Evolutionary conservation across 1,139 yeast species (phyloP), one percentile per base, ranked within the genome.

Genomic region (Saccharomyces hybrid): DNA sequence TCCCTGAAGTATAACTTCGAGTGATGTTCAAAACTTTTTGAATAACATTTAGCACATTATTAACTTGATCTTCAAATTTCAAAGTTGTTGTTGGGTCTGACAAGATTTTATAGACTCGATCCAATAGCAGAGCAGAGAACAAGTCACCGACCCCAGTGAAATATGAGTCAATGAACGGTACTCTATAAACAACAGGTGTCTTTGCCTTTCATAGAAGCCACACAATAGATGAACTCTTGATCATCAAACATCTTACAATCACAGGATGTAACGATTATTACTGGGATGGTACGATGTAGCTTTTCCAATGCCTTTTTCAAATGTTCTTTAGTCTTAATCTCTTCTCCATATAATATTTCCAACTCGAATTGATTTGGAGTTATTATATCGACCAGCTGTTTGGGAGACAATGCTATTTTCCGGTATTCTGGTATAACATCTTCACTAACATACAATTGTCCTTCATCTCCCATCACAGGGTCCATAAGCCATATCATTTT

Each of bases 381-480:
- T 5, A 84, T 75, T 16, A 84, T 70, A 64, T 82, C 84, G 8
- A 84, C 80, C 1, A 70, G 58, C 1, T 75, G 73, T 11, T 38
- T 42, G 3, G 49, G 47, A 14, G 72, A 68, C 5, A 64, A 55
- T 8, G 83, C 68, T 1, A 82, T 66, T 16, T 71, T 61, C 54
- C 75, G 73, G 64, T 85, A 85, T 28, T 77, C 75, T 0, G 78
- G 76, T 0, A 84, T 75, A 41, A 86, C 83, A 42, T 78, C 73
- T 54, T 77, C 73, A 57, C 77, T 79, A 4, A 86, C 90, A 60
- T 86, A 86, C 24, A 84, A 62, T 58, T 78, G 76, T 12, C 87
- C 88, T 62, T 84, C 83, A 66, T 86, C 91, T 1, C 93, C 93
- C 81, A 86, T 79, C 0, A 86, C 87, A 1, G 93, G 90, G 66